phyloP scores from a whole-genome alignment of 345 rosid genomes.

The Trapa incisa region DNA sequence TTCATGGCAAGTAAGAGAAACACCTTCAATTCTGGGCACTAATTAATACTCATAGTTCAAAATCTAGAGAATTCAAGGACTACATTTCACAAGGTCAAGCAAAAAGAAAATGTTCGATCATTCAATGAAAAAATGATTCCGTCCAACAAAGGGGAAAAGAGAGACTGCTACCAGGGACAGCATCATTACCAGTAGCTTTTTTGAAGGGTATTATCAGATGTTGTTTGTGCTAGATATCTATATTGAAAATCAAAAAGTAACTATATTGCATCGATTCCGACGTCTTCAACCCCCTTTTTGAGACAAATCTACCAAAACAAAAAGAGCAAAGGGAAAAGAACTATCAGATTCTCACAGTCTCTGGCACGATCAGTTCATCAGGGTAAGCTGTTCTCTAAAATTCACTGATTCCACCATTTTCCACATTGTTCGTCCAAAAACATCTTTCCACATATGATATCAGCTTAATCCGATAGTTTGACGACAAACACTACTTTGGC shows the following conservation, averaged over 20 bases:
- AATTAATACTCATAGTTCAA: background rate
- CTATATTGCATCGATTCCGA: background rate
- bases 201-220: background rate
- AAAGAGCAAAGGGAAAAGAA: background rate
- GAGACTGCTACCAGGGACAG: background rate
- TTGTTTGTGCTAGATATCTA: background rate
- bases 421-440: too few species aligned
- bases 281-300: background rate
- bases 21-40: background rate
- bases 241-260: background rate
- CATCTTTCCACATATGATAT: background rate
- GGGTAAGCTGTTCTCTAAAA: background rate
- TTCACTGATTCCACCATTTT: background rate
- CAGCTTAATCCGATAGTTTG: background rate
- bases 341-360: background rate
- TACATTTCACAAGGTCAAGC: background rate
- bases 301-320: background rate
- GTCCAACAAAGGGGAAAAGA: background rate
- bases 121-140: background rate
- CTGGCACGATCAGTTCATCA: background rate
- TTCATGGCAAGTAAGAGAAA: too few species aligned
- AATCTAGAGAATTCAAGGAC: background rate
- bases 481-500: background rate
- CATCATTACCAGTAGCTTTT: too few species aligned
- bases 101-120: background rate